Base-by-base conservation (phyloP, 768 basidiomycete genomes). In the Boletus bicolor region DNA sequence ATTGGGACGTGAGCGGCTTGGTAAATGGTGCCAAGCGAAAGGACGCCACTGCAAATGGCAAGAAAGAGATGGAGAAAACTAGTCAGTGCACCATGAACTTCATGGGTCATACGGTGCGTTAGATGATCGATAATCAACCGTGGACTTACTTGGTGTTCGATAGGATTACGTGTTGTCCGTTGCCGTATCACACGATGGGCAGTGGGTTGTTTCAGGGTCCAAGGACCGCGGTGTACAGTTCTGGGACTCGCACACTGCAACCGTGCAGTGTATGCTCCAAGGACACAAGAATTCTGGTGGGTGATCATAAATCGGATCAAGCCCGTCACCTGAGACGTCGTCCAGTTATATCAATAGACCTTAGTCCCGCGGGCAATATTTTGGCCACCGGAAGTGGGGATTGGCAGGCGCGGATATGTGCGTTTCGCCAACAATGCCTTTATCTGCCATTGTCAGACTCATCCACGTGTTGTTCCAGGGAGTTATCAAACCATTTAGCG, bases 141-240 rank as follows among this genome's bases (percentile, higher is more conserved):
- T 49, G 43, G 26, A 28, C 54, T 62, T 21, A 59, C 47, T 44
- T 4, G 28, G 48, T 43, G 45, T 30, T 37, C 17, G 2, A 36
- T 61, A 85, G 83, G 86, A 89, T 68, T 89, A 87, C 56, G 87
- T 89, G 55, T 76, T 89, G 49, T 83, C 82, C 44, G 85, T 87
- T 44, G 85, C 84, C 19, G 91, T 94, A 46, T 93, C 91, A 44
- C 89, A 93, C 59, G 95, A 98, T 71, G 92, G 91, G 57, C 85
- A 91, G 61, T 89, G 93, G 91, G 88, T 98, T 62, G 95, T 97
- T 11, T 94, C 92, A 11, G 96, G 97, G 49, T 87, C 86, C 36
- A 98, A 98, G 75, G 97, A 99, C 70, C 89, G 97, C 12, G 89
- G 93, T 0, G 94, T 99, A 53, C 92, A 95, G 70, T 93, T 96